Evolutionary conservation across 768 basidiomycete genomes (phyloP).

Genomic region (Dictyophora rubrovolvata): DNA sequence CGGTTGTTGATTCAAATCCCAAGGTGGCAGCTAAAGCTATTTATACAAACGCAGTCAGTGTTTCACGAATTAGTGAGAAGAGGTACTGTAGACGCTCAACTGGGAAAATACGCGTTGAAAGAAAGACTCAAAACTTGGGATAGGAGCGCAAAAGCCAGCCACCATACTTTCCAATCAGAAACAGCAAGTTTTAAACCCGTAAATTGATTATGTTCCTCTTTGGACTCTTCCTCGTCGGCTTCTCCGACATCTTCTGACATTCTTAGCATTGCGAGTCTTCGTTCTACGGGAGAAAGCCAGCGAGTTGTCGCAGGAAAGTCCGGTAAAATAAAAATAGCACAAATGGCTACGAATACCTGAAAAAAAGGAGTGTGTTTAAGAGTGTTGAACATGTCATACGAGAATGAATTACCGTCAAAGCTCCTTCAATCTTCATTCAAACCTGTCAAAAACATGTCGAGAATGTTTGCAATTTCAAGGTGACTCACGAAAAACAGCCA

Average conservation of each 20-base stretch:
- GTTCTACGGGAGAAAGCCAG: constrained; percentile 29
- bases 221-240: constrained; percentile 43
- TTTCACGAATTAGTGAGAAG: constrained; percentile 10
- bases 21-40: constrained; percentile 25
- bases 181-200: constrained; percentile 27
- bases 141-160: constrained; percentile 25
- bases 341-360: constrained; percentile 30
- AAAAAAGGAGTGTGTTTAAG: no score
- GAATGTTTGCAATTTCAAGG: background rate
- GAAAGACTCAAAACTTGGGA: constrained; percentile 22
- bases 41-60: background rate
- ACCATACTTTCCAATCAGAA: constrained; percentile 34
- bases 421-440: constrained; percentile 28
- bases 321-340: constrained; percentile 56
- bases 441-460: background rate
- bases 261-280: constrained; percentile 49
- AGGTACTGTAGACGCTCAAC: constrained; percentile 1
- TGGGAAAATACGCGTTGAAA: constrained; percentile 26
- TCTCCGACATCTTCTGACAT: constrained; percentile 64
- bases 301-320: constrained; percentile 53
- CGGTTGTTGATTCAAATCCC: constrained; percentile 23
- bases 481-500: constrained; percentile 32
- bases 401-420: constrained; percentile 22
- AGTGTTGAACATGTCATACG: background rate
- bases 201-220: constrained; percentile 16